Base-by-base conservation (phyloP, 139 green algal species). In the Micromonas commoda region DNA sequence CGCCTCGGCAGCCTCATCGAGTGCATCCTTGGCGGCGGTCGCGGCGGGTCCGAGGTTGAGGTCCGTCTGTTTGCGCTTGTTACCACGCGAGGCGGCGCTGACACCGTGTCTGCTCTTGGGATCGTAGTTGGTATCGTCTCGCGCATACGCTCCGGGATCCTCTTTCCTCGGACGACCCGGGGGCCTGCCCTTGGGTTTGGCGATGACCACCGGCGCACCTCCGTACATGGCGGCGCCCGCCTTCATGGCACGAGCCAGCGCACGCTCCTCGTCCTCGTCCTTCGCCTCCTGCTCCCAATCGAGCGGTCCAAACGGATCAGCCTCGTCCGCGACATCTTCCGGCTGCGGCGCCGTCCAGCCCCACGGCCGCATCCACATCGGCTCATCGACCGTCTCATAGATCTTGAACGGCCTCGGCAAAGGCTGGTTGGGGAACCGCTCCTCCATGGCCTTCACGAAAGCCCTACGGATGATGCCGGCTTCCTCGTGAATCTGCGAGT, bases 401-500 rank as follows among this genome's bases (percentile, higher is more conserved):
- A 70, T 34, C 28, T 70, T 34, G 45, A 57, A 57, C 45, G 9
- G 9, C 45, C 9, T 23, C 45, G 45, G 45, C 45, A 57, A 16
- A 9, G 45, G 45, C 45, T 57, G 45, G 16, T 16, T 16, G 45
- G 45, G 45, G 45, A 57, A 57, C 9, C 45, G 45, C 45, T 57
- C 45, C 9, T 16, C 9, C 45, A 57, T 57, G 9, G 45, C 45
- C 45, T 9, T 16, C 9, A 57, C 16, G 45, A 57, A 57, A 9
- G 45, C 45, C 20, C 34, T 26, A 38, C 68, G 23, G 20, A 75
- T 24, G 2, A 61, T 39, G 0, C n/a, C 68, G 20, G 68, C 31
- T 6, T 75, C 68, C 1, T 28, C 23, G 6, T 75, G 61, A 24
- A 82, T 38, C 34, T 77, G 33, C 6, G 68, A 73, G 1, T n/a